Conservation (phyloP, 257 asterid genomes). For the Eucommia ulmoides region DNA sequence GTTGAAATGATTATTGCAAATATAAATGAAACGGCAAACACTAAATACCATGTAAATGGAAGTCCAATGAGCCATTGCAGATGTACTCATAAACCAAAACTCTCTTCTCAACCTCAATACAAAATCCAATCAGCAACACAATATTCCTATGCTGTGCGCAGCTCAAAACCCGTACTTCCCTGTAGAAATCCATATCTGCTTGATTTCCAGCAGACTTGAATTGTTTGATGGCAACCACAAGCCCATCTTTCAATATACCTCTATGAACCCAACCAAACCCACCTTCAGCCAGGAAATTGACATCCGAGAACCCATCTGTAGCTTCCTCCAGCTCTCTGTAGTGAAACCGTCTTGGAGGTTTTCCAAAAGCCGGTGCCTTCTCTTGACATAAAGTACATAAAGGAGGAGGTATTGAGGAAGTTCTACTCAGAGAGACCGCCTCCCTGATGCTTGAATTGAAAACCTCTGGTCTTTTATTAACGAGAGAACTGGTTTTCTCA, state of each 20-base stretch:
- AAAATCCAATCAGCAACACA: constrained; percentile 76
- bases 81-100: constrained; percentile 72
- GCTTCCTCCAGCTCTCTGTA: constrained; percentile 68
- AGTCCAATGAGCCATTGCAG: constrained; percentile 76
- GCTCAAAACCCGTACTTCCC: constrained; percentile 72
- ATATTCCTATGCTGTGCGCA: constrained; percentile 95
- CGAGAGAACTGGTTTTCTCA: constrained; percentile 13
- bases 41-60: constrained; percentile 63
- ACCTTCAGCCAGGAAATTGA: constrained; percentile 62
- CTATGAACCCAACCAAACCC: constrained; percentile 65
- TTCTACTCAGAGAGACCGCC: constrained; percentile 52
- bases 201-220: constrained; percentile 56
- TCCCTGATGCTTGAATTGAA: constrained; percentile 58
- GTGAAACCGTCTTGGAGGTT: constrained; percentile 62
- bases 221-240: constrained; percentile 55
- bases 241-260: constrained; percentile 64
- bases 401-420: constrained; percentile 67
- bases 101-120: constrained; percentile 53
- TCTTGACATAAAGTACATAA: constrained; percentile 62
- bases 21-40: constrained; percentile 3
- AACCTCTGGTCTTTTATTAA: constrained; percentile 10
- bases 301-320: constrained; percentile 51
- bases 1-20: not conserved
- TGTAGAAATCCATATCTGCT: constrained; percentile 67
- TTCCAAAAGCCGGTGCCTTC: constrained; percentile 77